Evolutionary conservation across 192 early-diverging fungal genomes (phyloP).

Genomic region (Glomus cerebriforme): DNA sequence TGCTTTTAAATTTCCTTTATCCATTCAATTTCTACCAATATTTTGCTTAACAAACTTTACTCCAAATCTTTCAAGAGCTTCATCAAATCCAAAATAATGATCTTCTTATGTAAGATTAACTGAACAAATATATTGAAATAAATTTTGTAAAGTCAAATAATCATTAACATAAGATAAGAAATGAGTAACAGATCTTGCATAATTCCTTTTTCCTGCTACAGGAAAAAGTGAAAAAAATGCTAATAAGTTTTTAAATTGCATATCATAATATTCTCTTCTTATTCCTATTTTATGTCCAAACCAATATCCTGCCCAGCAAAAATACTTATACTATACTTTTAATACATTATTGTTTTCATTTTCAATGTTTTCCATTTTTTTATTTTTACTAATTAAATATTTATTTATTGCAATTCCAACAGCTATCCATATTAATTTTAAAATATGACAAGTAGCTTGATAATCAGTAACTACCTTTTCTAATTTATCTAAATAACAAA

Average conservation of each 20-base stretch:
- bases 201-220: neutral
- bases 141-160: neutral
- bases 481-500: constrained; percentile 12
- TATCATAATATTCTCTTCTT: neutral
- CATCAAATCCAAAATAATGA: too few species aligned
- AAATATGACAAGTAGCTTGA: neutral
- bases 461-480: constrained; percentile 19
- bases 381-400: constrained; percentile 16
- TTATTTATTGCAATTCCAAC: neutral
- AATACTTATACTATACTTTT: neutral
- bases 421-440: too few species aligned
- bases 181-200: neutral
- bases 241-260: neutral
- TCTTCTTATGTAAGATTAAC: too few species aligned
- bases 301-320: neutral
- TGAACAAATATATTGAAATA: too few species aligned
- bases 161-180: neutral
- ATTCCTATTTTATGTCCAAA: neutral
- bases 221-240: neutral
- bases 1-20: too few species aligned
- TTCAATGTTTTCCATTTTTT: neutral
- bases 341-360: neutral
- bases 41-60: too few species aligned
- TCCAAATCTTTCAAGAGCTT: too few species aligned
- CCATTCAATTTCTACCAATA: too few species aligned